A percentile compares a stretch with the other conserved stretches of the same genome.
Conservation (phyloP, 306 rosid species). For the Trichosanthes cucumerina region DNA sequence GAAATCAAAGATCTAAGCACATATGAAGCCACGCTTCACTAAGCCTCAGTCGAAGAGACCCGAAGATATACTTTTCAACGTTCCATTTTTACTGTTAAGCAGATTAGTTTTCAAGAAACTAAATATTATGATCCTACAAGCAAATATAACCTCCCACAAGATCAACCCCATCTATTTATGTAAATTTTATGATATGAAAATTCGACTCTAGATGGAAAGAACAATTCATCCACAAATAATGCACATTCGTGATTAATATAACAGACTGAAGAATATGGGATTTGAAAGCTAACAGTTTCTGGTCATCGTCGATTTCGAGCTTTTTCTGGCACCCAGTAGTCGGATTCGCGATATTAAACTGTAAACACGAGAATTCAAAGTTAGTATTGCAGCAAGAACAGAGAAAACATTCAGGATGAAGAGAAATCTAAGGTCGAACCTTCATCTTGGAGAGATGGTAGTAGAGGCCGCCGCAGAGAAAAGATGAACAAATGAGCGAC, state of each 20-base stretch:
- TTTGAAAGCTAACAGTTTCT: conserved; percentile 36
- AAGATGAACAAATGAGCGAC: not conserved
- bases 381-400: not conserved
- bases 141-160: too few relatives aligned
- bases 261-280: not conserved
- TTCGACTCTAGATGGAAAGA: not conserved
- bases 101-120: not conserved
- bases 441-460: conserved; percentile 22
- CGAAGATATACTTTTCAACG: not conserved
- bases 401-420: not conserved
- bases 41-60: not conserved
- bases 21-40: not conserved
- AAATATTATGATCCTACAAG: not conserved
- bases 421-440: conserved; percentile 12
- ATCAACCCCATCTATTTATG: not conserved
- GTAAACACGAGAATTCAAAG: not conserved
- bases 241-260: not conserved
- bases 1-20: not conserved
- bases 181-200: not conserved
- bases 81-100: not conserved
- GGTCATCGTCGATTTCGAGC: conserved; percentile 57
- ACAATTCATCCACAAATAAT: not conserved
- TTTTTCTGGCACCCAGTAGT: conserved; percentile 62
- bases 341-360: conserved; percentile 57
- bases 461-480: conserved; percentile 13